A percentile compares a stretch with the other conserved stretches of the same genome.
Evolutionary conservation across 176 grass and related monocot genomes (phyloP).

Genomic region (Oryza meyeriana): DNA sequence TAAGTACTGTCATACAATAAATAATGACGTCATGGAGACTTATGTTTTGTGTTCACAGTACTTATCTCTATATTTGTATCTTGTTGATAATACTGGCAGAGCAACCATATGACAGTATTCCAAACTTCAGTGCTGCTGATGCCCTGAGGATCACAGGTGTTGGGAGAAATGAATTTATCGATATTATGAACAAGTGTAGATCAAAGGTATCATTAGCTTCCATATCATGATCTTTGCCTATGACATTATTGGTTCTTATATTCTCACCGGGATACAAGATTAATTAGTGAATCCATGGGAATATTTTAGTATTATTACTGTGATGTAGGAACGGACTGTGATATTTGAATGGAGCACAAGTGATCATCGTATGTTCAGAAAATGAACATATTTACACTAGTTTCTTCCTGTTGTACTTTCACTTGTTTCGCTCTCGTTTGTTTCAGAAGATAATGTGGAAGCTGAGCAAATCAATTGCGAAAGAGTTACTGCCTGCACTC

Average conservation of each 20-base stretch:
- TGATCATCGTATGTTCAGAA: background rate
- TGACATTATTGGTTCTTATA: background rate
- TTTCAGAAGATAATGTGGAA: constrained; percentile 99
- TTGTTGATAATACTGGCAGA: constrained; percentile 56
- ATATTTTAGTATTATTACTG: background rate
- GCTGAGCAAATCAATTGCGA: constrained; percentile 96
- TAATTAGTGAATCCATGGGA: background rate
- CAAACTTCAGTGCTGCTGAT: constrained; percentile 96
- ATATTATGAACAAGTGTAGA: constrained; percentile 98
- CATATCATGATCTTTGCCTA: background rate
- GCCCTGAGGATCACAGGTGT: constrained; percentile 79
- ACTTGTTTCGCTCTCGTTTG: constrained; percentile 14
- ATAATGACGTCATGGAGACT: background rate
- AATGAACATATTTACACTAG: background rate
- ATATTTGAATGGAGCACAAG: background rate
- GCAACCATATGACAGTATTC: constrained; percentile 99
- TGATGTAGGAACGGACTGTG: background rate
- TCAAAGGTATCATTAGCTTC: constrained; percentile 70
- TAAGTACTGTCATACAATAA: background rate
- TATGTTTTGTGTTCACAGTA: background rate
- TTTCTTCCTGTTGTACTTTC: constrained; percentile 23
- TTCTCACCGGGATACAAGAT: background rate
- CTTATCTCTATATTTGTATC: constrained; percentile 17
- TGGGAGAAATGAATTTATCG: constrained; percentile 95
- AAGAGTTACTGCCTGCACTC: constrained; percentile 75